These are phyloP conservation scores for Entomortierella parvispora DNA, from an alignment of 192 early-diverging fungal genomes.

Conservation along the genomic window DNA sequence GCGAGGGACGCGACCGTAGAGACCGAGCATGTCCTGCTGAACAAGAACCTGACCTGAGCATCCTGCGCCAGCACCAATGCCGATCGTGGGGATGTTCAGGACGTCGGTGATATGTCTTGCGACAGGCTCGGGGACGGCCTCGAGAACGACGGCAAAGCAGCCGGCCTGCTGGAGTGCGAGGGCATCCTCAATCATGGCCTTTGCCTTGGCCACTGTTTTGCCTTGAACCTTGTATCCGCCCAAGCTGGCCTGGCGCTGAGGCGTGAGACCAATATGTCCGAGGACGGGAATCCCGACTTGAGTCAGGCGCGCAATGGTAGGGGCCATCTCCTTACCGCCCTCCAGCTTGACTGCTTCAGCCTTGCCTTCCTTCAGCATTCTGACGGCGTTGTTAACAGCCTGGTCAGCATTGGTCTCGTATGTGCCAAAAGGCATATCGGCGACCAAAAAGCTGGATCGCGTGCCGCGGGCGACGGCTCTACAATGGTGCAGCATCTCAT, in stretches of 20 bases:
- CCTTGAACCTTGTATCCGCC: conserved; percentile 95
- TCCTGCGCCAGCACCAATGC: conserved; percentile 91
- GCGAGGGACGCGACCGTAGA: conserved; percentile 90
- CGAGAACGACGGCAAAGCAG: conserved; percentile 90
- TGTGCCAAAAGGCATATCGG: conserved; percentile 93
- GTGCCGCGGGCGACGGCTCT: conserved; percentile 86
- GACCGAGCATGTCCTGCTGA: conserved; percentile 88
- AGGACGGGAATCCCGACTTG: conserved; percentile 93
- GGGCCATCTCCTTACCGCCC: conserved; percentile 87
- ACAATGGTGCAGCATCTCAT: conserved; percentile 98
- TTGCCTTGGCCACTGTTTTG: conserved; percentile 81
- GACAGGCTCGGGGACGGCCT: conserved; percentile 92
- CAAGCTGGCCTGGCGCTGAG: conserved; percentile 87
- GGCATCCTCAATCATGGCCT: conserved; percentile 85
- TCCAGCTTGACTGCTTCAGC: conserved; percentile 97
- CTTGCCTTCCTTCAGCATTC: conserved; percentile 89
- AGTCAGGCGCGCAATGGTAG: conserved; percentile 81
- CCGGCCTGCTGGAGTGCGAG: conserved; percentile 91
- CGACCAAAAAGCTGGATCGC: conserved; percentile 81
- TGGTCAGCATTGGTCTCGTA: conserved; percentile 83
- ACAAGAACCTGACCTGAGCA: conserved; percentile 97
- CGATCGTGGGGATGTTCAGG: conserved; percentile 91
- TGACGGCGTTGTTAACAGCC: conserved; percentile 83
- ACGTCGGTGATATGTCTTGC: conserved; percentile 85
- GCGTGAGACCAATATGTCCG: conserved; percentile 95